phyloP scores from a whole-genome alignment of 345 rosid genomes.

The Gossypium herbaceum region DNA sequence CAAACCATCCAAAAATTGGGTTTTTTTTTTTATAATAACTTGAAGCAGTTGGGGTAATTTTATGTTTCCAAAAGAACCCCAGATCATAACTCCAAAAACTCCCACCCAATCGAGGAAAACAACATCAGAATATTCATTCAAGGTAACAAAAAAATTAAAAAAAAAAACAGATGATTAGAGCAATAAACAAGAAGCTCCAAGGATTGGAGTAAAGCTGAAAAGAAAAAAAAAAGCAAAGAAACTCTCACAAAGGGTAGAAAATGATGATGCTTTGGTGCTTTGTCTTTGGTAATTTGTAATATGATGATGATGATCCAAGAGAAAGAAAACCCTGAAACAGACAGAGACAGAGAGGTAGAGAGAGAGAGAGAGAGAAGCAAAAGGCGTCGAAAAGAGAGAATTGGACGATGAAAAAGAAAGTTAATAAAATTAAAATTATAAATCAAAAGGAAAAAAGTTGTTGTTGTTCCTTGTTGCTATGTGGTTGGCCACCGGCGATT shows the following conservation, averaged over 20 bases:
- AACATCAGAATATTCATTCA: slow-evolving; percentile 5
- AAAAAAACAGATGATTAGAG: background rate
- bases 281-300: background rate
- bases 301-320: background rate
- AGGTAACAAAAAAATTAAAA: background rate
- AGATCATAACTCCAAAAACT: slow-evolving; percentile 17
- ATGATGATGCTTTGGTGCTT: slow-evolving; percentile 16
- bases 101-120: background rate
- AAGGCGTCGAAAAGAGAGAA: slow-evolving; percentile 23
- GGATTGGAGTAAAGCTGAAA: background rate
- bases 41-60: slow-evolving; percentile 13
- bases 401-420: slow-evolving; percentile 24
- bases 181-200: background rate
- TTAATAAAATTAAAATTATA: slow-evolving; percentile 18
- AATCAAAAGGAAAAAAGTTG: no score
- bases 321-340: slow-evolving; percentile 17
- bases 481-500: slow-evolving; percentile 68
- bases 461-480: slow-evolving; percentile 26
- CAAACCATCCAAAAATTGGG: slow-evolving; percentile 13
- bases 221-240: background rate
- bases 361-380: slow-evolving; percentile 19
- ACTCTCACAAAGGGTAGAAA: slow-evolving; percentile 18
- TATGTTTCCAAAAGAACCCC: slow-evolving; percentile 17
- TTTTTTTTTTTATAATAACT: slow-evolving; percentile 7
- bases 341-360: slow-evolving; percentile 10